These are phyloP conservation scores for Eimeria zaria DNA, from an alignment of 169 alveolate genomes.

Conservation along the genomic window DNA sequence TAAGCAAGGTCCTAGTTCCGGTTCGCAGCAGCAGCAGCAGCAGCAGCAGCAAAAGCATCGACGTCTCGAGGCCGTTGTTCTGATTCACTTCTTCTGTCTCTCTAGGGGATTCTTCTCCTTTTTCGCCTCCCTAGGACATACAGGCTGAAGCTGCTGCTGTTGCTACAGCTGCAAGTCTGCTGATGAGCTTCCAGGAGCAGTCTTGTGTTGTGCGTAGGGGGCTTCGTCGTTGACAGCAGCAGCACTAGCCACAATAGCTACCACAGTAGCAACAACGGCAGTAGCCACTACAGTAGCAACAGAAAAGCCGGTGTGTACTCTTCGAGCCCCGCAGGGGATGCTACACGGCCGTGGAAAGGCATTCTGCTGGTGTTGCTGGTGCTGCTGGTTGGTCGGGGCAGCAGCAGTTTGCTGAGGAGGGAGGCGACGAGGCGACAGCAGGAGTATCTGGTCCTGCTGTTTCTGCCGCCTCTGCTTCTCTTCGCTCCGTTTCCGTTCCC, in stretches of 20 bases:
- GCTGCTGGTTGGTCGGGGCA: neutral
- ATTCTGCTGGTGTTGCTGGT: neutral
- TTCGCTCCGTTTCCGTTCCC: neutral
- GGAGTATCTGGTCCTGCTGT: neutral
- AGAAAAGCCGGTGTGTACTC: neutral
- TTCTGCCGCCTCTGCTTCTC: neutral
- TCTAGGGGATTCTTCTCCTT: neutral
- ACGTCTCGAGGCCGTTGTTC: slow-evolving; percentile 20
- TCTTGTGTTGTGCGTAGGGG: neutral
- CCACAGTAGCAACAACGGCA: neutral
- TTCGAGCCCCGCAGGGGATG: neutral
- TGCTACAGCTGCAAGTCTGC: slow-evolving; percentile 2
- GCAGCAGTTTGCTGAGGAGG: neutral
- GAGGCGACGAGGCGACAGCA: neutral
- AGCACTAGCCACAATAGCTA: neutral
- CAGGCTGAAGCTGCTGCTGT: neutral
- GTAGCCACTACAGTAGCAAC: neutral
- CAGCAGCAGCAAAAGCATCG: slow-evolving; percentile 36
- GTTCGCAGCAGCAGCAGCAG: slow-evolving; percentile 17
- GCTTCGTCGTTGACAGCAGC: neutral
- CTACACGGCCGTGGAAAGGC: neutral
- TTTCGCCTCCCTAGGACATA: neutral
- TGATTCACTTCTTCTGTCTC: neutral
- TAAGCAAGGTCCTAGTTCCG: neutral
- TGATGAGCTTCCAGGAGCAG: neutral